Evolutionary conservation across 1,284 basidiomycete species (phyloP), one percentile per base, ranked within the genome.

Genomic region (Malassezia yamatoensis): DNA sequence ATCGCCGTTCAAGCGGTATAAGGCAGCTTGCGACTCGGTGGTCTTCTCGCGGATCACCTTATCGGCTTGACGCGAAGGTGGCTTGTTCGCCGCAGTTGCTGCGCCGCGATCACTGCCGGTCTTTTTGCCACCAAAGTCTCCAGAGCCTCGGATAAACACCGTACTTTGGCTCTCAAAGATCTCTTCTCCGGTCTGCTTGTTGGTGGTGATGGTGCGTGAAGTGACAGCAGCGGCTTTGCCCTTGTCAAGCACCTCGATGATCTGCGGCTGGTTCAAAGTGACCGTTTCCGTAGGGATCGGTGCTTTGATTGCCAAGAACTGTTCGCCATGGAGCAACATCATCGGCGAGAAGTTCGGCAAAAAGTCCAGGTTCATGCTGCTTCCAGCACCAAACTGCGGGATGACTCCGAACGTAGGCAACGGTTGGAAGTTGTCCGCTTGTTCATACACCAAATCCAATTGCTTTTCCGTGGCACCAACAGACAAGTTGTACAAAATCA

Each of bases 301-400:
- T 53, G 79, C 84, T 72, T 88, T 87, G 77, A 98, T 90, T 60
- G 83, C 80, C 60, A 99, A 79, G 76, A 89, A 96, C 75, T 98
- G 94, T 76, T 99, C 93, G 56, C 93, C 93, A 76, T 99, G 94
- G 29, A 99, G 81, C n/a, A 98, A 80, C 78, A 90, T 96, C 59
- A 90, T 88, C 82, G 89, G 90, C 75, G 59, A 91, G 79, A 85
- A 98, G 77, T 96, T 88, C 21, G 93, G 93, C 60, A 98, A 78
- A 82, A 85, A 93, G 77, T 88, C 89, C 42, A 90, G 78, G 15
- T 83, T 61, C 18, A 74, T 53, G 34, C 59, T 59, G 32, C 58
- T 51, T 53, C 62, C 62, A 13, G 65, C 64, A 44, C 57, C 52
- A 55, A 96, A 90, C 74, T 90, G 90, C n/a, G 93, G 91, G 59